Evolutionary conservation across 768 basidiomycete genomes (phyloP).

Genomic region (Rhizopogon vulgaris): DNA sequence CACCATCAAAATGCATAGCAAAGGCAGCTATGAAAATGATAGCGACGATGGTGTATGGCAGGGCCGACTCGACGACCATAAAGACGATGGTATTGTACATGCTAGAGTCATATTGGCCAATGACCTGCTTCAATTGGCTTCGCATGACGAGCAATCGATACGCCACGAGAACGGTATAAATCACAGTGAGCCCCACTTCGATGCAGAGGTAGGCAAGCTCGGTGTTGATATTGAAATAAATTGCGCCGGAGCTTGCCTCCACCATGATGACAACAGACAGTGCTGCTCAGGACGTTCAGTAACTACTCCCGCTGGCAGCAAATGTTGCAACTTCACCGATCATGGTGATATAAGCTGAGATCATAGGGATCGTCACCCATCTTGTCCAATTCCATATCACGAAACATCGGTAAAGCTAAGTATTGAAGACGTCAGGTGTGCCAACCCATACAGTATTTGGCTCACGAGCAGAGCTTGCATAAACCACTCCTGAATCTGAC

Average conservation of each 20-base stretch:
- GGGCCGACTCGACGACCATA: slow-evolving; percentile 32
- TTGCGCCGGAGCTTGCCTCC: slow-evolving; percentile 5
- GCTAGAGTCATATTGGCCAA: slow-evolving; percentile 12
- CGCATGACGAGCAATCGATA: slow-evolving; percentile 21
- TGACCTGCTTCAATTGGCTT: slow-evolving; percentile 4
- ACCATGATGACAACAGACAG: slow-evolving; percentile 12
- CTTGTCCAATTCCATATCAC: slow-evolving; percentile 12
- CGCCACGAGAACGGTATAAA: slow-evolving; percentile 25
- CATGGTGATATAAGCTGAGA: slow-evolving; percentile 6
- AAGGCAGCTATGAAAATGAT: slow-evolving; percentile 29
- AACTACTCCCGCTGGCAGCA: neutral
- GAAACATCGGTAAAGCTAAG: slow-evolving; percentile 7
- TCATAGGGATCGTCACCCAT: slow-evolving; percentile 12
- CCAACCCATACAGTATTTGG: neutral
- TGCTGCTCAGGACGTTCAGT: slow-evolving; percentile 1
- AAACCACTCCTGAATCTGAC: slow-evolving; percentile 25
- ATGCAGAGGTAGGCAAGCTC: slow-evolving; percentile 24
- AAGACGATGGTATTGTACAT: slow-evolving; percentile 21
- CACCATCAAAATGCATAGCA: slow-evolving; percentile 11
- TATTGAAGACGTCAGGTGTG: neutral
- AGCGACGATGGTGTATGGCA: slow-evolving; percentile 19
- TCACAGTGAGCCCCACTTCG: slow-evolving; percentile 23
- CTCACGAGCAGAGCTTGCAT: slow-evolving; percentile 19
- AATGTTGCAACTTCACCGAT: slow-evolving; percentile 5
- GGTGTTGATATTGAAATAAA: slow-evolving; percentile 13